Evolutionary conservation across 2,329 filamentous ascomycete species (phyloP), one percentile per base, ranked within the genome.

Genomic region (Fusarium kyushuense): DNA sequence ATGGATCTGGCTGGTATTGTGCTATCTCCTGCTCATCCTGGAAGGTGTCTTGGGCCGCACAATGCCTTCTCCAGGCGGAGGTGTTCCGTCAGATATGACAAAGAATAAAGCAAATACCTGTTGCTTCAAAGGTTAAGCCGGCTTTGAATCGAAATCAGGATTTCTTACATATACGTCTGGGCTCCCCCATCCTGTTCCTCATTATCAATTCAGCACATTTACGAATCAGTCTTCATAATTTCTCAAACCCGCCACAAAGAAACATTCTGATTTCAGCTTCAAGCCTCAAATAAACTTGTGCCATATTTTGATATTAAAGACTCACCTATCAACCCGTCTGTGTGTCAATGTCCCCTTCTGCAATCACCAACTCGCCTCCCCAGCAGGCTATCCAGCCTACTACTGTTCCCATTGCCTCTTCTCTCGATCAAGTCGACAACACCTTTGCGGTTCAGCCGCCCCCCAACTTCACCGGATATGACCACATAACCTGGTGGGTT

Each of bases 401-500:
- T 45, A 63, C 80, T 52, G 25, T 68, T 58, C 69, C 80, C 43
- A 51, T 59, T 51, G 58, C 46, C 60, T 46, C 70, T 54, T 75
- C 80, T 43, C 75, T 79, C 55, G 72, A 76, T 40, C 74, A 76
- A 42, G 76, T 78, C 60, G 86, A 86, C 73, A 83, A 83, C 73
- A 59, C 52, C 42, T 86, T 83, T 73, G 83, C 85, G 63, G 82
- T 87, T 46, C 83, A 86, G 73, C 81, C 84, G 72, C 72, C 81
- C 73, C 65, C 79, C 73, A 86, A 84, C 76, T 94, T 97, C 82
- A 87, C 88, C 64, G 94, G 93, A 76, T 97, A 97, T 79, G 93
- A 97, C 81, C 92, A 97, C 80, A 88, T 97, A 58, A 94, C 93
- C 72, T 97, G 94, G 94, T 97, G 93, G 83, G 95, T 97, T 30